Evolutionary conservation across 2,329 filamentous ascomycete genomes (phyloP).

Genomic region (Anisogramma anomala): DNA sequence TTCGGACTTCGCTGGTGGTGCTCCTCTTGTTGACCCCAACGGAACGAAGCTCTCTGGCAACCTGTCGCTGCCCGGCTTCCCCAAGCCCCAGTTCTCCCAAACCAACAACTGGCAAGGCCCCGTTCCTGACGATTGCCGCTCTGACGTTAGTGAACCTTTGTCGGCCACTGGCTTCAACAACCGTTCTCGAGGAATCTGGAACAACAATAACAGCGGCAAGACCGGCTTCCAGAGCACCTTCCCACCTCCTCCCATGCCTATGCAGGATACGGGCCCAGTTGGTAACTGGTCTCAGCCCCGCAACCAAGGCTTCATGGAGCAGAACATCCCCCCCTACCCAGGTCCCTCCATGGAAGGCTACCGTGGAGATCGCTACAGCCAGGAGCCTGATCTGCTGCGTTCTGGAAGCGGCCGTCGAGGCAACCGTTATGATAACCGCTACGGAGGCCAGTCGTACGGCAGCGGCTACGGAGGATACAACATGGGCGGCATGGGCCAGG

Average conservation of each 20-base stretch:
- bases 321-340: conserved; percentile 23
- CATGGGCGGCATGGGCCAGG: conserved; percentile 19
- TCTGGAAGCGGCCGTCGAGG: conserved; percentile 32
- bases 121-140: conserved; percentile 41
- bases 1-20: conserved; percentile 20
- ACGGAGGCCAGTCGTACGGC: conserved; percentile 22
- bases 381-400: conserved; percentile 38
- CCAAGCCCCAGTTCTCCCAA: conserved; percentile 27
- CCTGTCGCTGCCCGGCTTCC: conserved; percentile 23
- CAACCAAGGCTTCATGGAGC: conserved; percentile 31
- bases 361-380: conserved; percentile 34
- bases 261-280: conserved; percentile 26
- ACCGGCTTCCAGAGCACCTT: conserved; percentile 24
- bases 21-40: conserved; percentile 17
- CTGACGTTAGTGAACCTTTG: conserved; percentile 44
- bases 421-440: conserved; percentile 34
- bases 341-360: conserved; percentile 28
- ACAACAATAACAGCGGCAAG: conserved; percentile 30
- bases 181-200: conserved; percentile 46
- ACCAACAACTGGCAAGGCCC: conserved; percentile 38
- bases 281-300: conserved; percentile 37
- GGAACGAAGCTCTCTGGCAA: conserved; percentile 16
- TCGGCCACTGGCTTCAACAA: conserved; percentile 41
- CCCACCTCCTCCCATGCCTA: conserved; percentile 19
- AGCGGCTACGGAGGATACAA: conserved; percentile 27